Percentiles rank a stretch among this genome's conserved stretches.
These are phyloP conservation scores for Penicillium ochrochloron DNA, from an alignment of 495 filamentous ascomycete species.

Conservation along the genomic window DNA sequence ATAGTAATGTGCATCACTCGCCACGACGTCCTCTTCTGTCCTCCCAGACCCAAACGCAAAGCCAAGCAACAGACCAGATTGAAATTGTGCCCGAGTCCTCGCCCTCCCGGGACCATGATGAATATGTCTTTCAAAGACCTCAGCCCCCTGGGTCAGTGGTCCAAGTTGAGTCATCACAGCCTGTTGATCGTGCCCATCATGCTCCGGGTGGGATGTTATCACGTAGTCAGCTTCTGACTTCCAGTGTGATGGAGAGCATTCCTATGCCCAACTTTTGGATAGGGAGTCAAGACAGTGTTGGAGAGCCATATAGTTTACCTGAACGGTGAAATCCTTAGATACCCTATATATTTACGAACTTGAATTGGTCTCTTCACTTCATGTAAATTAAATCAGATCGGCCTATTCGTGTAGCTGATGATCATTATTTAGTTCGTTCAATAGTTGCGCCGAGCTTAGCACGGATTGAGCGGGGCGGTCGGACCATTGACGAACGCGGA, in stretches of 20 bases:
- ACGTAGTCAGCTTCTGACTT: slow-evolving; percentile 47
- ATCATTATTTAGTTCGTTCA: neutral
- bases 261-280: slow-evolving; percentile 46
- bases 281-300: slow-evolving; percentile 51
- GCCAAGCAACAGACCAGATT: slow-evolving; percentile 35
- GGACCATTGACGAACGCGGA: slow-evolving; percentile 35
- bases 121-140: slow-evolving; percentile 28
- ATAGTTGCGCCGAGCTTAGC: neutral
- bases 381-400: neutral
- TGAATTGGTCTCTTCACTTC: neutral
- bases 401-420: neutral
- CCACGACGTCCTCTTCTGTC: slow-evolving; percentile 17
- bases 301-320: slow-evolving; percentile 45
- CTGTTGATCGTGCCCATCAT: slow-evolving; percentile 36
- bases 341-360: slow-evolving; percentile 20
- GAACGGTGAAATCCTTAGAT: slow-evolving; percentile 22
- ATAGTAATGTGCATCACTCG: neutral
- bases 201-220: slow-evolving; percentile 33
- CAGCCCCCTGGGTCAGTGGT: slow-evolving; percentile 36
- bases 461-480: slow-evolving; percentile 35
- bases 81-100: slow-evolving; percentile 52
- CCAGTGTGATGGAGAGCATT: slow-evolving; percentile 54
- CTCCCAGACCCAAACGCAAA: slow-evolving; percentile 33
- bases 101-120: slow-evolving; percentile 26
- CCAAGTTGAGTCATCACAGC: slow-evolving; percentile 53